These are phyloP conservation scores for Xylariaceae sp. DNA, from an alignment of 2,329 filamentous ascomycete genomes.

Conservation along the genomic window DNA sequence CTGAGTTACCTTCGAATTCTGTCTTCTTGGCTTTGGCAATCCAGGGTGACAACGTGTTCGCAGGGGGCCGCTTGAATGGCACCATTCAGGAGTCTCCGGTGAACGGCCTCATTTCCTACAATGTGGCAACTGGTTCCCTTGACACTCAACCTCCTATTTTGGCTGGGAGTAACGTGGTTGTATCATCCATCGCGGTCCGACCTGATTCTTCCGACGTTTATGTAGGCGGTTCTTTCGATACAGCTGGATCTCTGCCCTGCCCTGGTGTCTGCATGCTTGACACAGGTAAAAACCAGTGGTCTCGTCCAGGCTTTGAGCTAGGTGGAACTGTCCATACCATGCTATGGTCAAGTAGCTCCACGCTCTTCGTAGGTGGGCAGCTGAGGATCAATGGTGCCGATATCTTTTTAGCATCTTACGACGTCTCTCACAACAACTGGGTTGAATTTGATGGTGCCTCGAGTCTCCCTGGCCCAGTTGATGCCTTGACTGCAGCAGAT, in stretches of 20 bases:
- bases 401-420: slow-evolving; percentile 75
- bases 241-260: slow-evolving; percentile 83
- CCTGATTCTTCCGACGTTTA: slow-evolving; percentile 78
- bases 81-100: slow-evolving; percentile 67
- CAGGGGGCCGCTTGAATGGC: slow-evolving; percentile 81
- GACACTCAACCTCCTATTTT: slow-evolving; percentile 77
- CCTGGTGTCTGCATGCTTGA: slow-evolving; percentile 83
- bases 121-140: slow-evolving; percentile 71
- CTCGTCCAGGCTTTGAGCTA: slow-evolving; percentile 74
- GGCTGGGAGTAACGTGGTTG: slow-evolving; percentile 71
- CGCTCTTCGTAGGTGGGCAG: slow-evolving; percentile 79
- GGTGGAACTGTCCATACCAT: slow-evolving; percentile 74
- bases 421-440: slow-evolving; percentile 72
- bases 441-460: slow-evolving; percentile 65
- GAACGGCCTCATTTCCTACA: slow-evolving; percentile 80
- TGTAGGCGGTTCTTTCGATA: slow-evolving; percentile 84
- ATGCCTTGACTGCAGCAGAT: slow-evolving; percentile 76
- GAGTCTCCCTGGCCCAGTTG: slow-evolving; percentile 79
- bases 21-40: slow-evolving; percentile 76
- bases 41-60: slow-evolving; percentile 73
- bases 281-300: slow-evolving; percentile 76
- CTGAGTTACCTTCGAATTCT: slow-evolving; percentile 72
- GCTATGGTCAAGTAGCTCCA: slow-evolving; percentile 76
- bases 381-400: slow-evolving; percentile 70
- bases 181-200: slow-evolving; percentile 77